Base-by-base conservation (phyloP, 129 eudicot genomes). In the Saussurea involucrata region DNA sequence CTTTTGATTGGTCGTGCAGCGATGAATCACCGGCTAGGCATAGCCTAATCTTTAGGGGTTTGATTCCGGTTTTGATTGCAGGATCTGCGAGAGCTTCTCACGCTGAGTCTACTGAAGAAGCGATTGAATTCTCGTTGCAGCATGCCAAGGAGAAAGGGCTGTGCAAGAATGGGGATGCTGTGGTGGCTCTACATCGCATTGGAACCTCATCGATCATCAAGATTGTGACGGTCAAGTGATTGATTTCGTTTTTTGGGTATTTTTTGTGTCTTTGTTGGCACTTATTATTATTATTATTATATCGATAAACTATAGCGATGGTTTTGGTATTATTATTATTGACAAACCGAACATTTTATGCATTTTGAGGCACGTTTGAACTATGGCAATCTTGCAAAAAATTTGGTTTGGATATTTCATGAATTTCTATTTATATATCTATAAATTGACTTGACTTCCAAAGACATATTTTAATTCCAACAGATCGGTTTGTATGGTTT, bases 1-100 rank as follows among this genome's bases (percentile, higher is more conserved):
- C 92, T 1, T 88, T 88, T 72, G 92, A 88, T 46, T 88, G 92
- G 92, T 88, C 87, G 12, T 88, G 92, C 66, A 85, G 89, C 55
- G 92, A 88, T 37, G 92, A 85, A 66, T 83, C 92, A 4, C 92
- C 92, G 21, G 92, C 92, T 31, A 83, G 92, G 75, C 92, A 88
- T 63, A 85, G 92, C 37, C 72, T 88, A 17, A 88, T 88, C 6
- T 83, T 80, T 53, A 85, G 92, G 86, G 92, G 92, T 28, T 78
- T 88, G 89, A 73, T 88, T 42, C 92, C 92, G 1, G 83, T 88
- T 69, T 71, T 88, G 18, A 83, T 82, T 74, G 92, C 86, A 4
- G 92, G 92, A 57, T 88, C 92, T 15, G 89, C 89, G 11, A 82
- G 89, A 84, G 92, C 92, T 66, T 85, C 89, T 33, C 86, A 85